Base-by-base conservation (phyloP, 768 basidiomycete genomes). In the Lactifluus hygrophoroides region DNA sequence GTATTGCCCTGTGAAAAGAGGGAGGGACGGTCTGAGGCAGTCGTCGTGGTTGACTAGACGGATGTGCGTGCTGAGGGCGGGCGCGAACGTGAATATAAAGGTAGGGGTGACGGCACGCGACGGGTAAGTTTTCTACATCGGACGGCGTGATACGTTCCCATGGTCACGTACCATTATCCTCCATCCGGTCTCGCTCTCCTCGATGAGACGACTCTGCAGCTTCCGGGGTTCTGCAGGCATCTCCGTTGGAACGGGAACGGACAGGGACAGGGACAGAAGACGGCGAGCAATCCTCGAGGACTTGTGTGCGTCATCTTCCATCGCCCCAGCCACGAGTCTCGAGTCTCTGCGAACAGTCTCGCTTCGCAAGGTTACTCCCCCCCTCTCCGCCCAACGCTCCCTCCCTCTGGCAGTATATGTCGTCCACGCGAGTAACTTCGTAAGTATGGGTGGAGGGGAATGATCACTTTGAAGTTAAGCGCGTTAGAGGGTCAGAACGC, bases 131-230 rank as follows among this genome's bases (percentile, higher is more conserved):
- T n/a, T n/a, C n/a, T n/a, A n/a, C n/a, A 17, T 69, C n/a, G n/a
- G n/a, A n/a, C n/a, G n/a, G n/a, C n/a, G n/a, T n/a, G n/a, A 63
- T 67, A 42, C 66, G 64, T 5, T 5, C 5, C 37, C 37, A 38
- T 14, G 72, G 75, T 44, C 85, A 88, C 66, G 76, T 74, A 13
- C 76, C 79, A 3, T 77, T 76, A 10, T 85, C 85, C 0, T 89
- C 87, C 46, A 76, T 87, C 37, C 87, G 1, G 84, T 89, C 19
- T n/a, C n/a, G n/a, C n/a, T n/a, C n/a, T n/a, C n/a, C n/a, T n/a
- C n/a, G n/a, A n/a, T n/a, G n/a, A n/a, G n/a, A n/a, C n/a, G n/a
- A n/a, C n/a, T n/a, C n/a, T n/a, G n/a, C n/a, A n/a, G 68, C 70
- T 49, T 34, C 48, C 2, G 52, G 35, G 10, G 11, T 40, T 1